Evolutionary conservation across 208 protist genomes (phyloP), one percentile per base, ranked within the genome.

Genomic region (Leishmania aethiopica): DNA sequence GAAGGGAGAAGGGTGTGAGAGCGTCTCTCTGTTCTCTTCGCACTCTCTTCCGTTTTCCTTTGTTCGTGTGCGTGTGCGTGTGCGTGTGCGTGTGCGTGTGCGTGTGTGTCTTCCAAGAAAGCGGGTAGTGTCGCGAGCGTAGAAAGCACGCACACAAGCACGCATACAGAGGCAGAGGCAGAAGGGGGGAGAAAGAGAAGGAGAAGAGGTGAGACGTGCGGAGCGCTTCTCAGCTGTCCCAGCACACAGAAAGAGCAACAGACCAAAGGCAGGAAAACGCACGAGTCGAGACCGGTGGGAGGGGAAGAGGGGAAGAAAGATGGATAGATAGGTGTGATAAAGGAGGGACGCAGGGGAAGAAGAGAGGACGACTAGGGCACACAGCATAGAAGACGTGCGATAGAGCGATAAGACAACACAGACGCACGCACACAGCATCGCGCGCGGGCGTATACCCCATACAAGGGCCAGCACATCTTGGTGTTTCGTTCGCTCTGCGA

Each of bases 161-260:
- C 45, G n/a, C 70, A 75, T 32, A 57, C 70, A 75, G 42, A 40
- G 22, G 45, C 32, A 40, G 53, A 45, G 53, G 53, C 1, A 35
- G 53, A 32, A 32, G 8, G 35, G 25, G 17, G 40, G 55, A 28
- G 40, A 66, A 10, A 25, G 32, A 47, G n/a, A 78, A 49, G 25
- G 11, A 40, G n/a, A 78, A 66, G 73, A 49, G 45, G 22, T 28
- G 71, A 76, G 35, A 53, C 72, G 72, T 76, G 51, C 51, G 72
- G 35, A 40, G 35, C 32, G 47, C 72, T 76, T 76, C 72, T 76
- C n/a, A 76, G 51, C 72, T 62, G 72, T 51, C 72, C 32, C 51
- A 76, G 71, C 47, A 13, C n/a, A 72, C 67, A 45, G 28, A 32
- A 64, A 53, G 17, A 49, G 35, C 8, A 11, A 17, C 25, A 10